These are phyloP conservation scores for Apiotrichum mycotoxinovorans DNA, from an alignment of 1,284 basidiomycete genomes.

Conservation along the genomic window DNA sequence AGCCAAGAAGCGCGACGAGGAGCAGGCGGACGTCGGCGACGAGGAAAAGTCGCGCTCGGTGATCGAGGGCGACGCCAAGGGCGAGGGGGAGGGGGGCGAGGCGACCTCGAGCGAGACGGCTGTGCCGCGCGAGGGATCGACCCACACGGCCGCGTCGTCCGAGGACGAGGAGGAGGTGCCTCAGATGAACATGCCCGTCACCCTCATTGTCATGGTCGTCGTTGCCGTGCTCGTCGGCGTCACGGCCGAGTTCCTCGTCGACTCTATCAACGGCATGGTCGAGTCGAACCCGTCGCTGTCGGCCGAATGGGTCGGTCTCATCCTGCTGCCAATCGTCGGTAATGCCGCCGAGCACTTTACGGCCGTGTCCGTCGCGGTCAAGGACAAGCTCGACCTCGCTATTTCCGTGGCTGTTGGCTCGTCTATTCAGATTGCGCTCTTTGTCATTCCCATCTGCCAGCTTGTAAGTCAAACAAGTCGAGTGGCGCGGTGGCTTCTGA, in stretches of 20 bases:
- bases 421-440: slow-evolving; percentile 80
- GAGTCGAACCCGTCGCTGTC: slow-evolving; percentile 52
- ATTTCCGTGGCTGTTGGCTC: slow-evolving; percentile 83
- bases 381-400: slow-evolving; percentile 57
- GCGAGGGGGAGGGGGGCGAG: not conserved
- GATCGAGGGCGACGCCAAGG: not conserved
- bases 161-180: slow-evolving; percentile 49
- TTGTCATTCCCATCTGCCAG: slow-evolving; percentile 67
- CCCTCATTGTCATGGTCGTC: slow-evolving; percentile 45
- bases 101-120: no score
- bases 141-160: not conserved
- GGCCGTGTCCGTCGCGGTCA: slow-evolving; percentile 80
- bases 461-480: not conserved
- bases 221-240: slow-evolving; percentile 54
- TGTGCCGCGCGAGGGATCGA: not conserved
- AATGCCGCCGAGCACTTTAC: slow-evolving; percentile 70
- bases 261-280: slow-evolving; percentile 47
- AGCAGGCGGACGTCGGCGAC: not conserved
- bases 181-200: slow-evolving; percentile 55
- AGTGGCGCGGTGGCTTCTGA: not conserved
- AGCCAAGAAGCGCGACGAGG: slow-evolving; percentile 16
- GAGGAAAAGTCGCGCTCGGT: not conserved
- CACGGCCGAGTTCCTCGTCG: slow-evolving; percentile 66
- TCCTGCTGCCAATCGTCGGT: slow-evolving; percentile 54
- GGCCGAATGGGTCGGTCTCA: slow-evolving; percentile 76